A percentile compares a stretch with the other conserved stretches of the same genome.
Evolutionary conservation across 2,329 filamentous ascomycete species (phyloP).

Genomic region (Elsinoe fawcettii): DNA sequence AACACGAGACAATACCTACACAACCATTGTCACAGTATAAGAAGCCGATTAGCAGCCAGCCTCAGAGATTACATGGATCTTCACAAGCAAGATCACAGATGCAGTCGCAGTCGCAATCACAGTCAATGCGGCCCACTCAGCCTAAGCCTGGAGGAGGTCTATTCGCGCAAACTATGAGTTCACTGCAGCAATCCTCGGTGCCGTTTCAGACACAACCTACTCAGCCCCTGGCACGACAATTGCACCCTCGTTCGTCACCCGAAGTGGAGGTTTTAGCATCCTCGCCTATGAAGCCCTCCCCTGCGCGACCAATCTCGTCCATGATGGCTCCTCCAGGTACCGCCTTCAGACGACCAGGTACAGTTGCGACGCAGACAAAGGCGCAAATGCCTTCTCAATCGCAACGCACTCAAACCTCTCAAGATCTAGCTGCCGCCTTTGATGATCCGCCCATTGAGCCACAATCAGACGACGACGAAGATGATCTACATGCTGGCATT

Average conservation of each 20-base stretch:
- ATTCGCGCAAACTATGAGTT: slow-evolving; percentile 17
- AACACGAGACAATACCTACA: slow-evolving; percentile 39
- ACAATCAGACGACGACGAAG: slow-evolving; percentile 31
- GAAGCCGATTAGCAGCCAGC: slow-evolving; percentile 12
- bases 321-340: slow-evolving; percentile 72
- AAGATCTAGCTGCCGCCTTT: slow-evolving; percentile 21
- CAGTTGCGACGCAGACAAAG: slow-evolving; percentile 12
- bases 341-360: slow-evolving; percentile 47
- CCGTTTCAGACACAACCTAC: slow-evolving; percentile 50
- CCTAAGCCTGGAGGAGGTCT: slow-evolving; percentile 3
- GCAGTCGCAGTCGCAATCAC: not conserved
- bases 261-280: slow-evolving; percentile 79
- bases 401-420: slow-evolving; percentile 18
- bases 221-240: slow-evolving; percentile 42
- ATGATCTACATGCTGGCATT: slow-evolving; percentile 37
- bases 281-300: slow-evolving; percentile 50
- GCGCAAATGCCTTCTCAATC: slow-evolving; percentile 33
- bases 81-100: slow-evolving; percentile 3
- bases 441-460: slow-evolving; percentile 42
- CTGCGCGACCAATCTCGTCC: slow-evolving; percentile 43
- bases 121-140: slow-evolving; percentile 10
- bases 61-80: slow-evolving; percentile 9
- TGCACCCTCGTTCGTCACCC: slow-evolving; percentile 27
- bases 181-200: not conserved
- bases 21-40: slow-evolving; percentile 22